Evolutionary conservation across 345 rosid species (phyloP), one percentile per base, ranked within the genome.

Genomic region (Schrenkiella parvula): DNA sequence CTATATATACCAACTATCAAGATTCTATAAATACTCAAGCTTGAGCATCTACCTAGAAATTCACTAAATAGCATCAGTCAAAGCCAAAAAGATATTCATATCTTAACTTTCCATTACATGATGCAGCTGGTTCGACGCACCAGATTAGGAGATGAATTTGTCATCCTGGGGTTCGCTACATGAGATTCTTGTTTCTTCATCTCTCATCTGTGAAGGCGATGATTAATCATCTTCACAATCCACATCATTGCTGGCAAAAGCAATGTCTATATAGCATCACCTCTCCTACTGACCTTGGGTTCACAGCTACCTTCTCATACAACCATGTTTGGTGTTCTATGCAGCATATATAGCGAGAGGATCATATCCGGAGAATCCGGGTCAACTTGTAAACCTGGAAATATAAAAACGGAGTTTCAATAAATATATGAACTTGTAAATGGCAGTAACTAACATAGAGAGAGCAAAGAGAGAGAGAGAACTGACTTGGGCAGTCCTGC

Each of bases 401-500:
- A 60, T 54, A 15, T 21, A 38, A 41, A 58, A 64, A 2, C 28
- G 29, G 14, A 60, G 9, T 73, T 8, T 21, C 19, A 25, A 6
- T 70, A 37, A 66, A 55, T 12, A 60, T 38, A 31, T 37, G 29
- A 54, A 26, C 15, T 15, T 21, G 25, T 32, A 51, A 54, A 39
- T 74, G 44, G 53, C 26, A 26, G 60, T 18, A 34, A 31, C 39
- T 29, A 64, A 35, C 13, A 63, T 5, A 66, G 48, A 65, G 32
- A 53, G 51, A 18, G 14, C 31, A 10, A 46, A 64, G 11, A 23
- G 15, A 17, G 46, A 60, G 48, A 69, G 72, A 66, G 66, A 73
- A 70, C 85, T 48, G 64, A 89, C 99, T 87, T 91, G 99, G 26
- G 96, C 98, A 74, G 92, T 89, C 80, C 98, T 86, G 83, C 88